phyloP scores from a whole-genome alignment of 225 moss, liverwort and hornwort genomes.

The Sphagnum contortum region DNA sequence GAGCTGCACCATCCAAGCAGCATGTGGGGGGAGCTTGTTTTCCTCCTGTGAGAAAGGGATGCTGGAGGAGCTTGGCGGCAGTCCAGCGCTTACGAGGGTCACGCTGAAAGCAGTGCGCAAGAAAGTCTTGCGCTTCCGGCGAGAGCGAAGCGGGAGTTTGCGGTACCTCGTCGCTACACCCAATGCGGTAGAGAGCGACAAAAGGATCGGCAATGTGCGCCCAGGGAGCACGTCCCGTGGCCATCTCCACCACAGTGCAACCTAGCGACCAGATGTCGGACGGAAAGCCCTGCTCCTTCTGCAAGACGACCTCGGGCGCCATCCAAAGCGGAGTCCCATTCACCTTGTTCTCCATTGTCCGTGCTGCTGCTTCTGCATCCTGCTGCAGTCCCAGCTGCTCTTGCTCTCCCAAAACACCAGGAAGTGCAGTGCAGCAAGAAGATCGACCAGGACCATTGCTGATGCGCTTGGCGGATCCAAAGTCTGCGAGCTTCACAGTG shows the following conservation, averaged over 20 bases:
- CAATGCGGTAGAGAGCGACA: slow-evolving; percentile 2
- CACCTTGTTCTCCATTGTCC: no score
- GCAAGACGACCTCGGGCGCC: slow-evolving; percentile 31
- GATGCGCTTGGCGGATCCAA: slow-evolving; percentile 20
- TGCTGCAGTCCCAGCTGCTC: no score
- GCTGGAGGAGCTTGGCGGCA: slow-evolving; percentile 13
- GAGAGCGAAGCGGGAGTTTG: slow-evolving; percentile 12
- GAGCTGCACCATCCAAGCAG: no score
- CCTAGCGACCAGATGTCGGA: slow-evolving; percentile 18
- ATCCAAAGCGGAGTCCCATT: slow-evolving; percentile 17
- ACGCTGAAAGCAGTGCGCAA: slow-evolving; percentile 16
- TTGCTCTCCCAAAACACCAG: no score
- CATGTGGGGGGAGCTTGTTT: no score
- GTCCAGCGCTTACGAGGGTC: slow-evolving; percentile 19
- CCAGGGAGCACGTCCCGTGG: no score
- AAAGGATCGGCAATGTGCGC: no score
- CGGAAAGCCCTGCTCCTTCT: slow-evolving; percentile 24
- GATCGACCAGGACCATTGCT: neutral
- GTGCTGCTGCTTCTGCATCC: no score
- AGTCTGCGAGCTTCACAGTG: slow-evolving; percentile 19
- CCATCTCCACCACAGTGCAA: neutral
- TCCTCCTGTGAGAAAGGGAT: slow-evolving; percentile 10
- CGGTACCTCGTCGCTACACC: slow-evolving; percentile 21
- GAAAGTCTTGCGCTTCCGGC: slow-evolving; percentile 15
- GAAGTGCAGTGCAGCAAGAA: no score